phyloP scores from a whole-genome alignment of 2,329 filamentous ascomycete genomes.

The Akanthomyces lecanii region DNA sequence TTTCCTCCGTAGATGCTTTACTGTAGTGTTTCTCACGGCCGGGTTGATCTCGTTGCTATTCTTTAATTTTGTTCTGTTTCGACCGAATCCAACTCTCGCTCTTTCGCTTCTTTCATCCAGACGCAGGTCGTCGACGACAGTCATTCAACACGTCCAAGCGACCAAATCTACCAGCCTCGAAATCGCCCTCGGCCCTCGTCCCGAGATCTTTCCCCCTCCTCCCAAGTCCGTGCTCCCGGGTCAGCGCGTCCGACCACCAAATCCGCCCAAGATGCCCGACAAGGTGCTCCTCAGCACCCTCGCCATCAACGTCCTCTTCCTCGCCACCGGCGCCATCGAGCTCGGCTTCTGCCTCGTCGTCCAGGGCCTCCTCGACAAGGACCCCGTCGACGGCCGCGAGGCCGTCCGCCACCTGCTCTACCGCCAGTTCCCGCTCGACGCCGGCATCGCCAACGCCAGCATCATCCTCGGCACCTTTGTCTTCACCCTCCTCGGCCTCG shows the following conservation, averaged over 20 bases:
- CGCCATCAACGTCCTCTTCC: slow-evolving; percentile 47
- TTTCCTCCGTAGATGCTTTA: not conserved
- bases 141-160: too few relatives aligned
- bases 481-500: slow-evolving; percentile 65
- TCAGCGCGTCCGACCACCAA: too few relatives aligned
- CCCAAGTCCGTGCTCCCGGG: not conserved
- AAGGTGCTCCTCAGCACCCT: slow-evolving; percentile 50
- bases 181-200: too few relatives aligned
- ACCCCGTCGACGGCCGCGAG: slow-evolving; percentile 37
- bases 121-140: too few relatives aligned
- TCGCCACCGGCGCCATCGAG: slow-evolving; percentile 49
- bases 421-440: slow-evolving; percentile 53
- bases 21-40: not conserved
- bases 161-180: too few relatives aligned
- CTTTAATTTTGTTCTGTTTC: not conserved
- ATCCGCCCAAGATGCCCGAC: slow-evolving; percentile 44
- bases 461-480: slow-evolving; percentile 68
- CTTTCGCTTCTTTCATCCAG: too few relatives aligned
- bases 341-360: slow-evolving; percentile 53
- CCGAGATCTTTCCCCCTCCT: not conserved
- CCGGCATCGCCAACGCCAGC: slow-evolving; percentile 67
- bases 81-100: not conserved
- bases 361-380: slow-evolving; percentile 38
- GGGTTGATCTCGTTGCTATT: not conserved
- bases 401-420: slow-evolving; percentile 51